These are phyloP conservation scores for Escovopsis weberi DNA, from an alignment of 2,329 filamentous ascomycete genomes.

Conservation along the genomic window DNA sequence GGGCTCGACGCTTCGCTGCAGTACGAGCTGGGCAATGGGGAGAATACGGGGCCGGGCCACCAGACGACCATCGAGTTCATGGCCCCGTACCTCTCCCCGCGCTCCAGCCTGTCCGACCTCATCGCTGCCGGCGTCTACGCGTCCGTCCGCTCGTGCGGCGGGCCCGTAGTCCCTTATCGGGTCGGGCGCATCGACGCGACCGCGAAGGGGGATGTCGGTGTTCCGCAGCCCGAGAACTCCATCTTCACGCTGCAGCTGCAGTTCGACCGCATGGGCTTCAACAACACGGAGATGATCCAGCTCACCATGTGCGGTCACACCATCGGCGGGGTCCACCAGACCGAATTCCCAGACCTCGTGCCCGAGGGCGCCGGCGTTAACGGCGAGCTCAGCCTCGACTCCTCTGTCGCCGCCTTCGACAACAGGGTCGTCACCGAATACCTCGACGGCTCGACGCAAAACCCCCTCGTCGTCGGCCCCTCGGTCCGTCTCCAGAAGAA, in stretches of 20 bases:
- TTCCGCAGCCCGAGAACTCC: constrained; percentile 44
- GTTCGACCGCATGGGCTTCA: constrained; percentile 45
- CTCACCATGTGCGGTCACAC: constrained; percentile 47
- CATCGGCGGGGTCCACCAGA: constrained; percentile 42
- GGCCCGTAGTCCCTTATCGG: constrained; percentile 37
- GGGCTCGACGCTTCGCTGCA: constrained; percentile 46
- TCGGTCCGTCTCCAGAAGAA: constrained; percentile 29
- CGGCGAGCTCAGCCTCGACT: constrained; percentile 32
- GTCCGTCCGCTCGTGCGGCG: constrained; percentile 43
- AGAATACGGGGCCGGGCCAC: constrained; percentile 43
- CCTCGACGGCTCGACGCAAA: constrained; percentile 34
- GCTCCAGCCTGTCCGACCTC: constrained; percentile 40
- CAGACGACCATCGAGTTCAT: constrained; percentile 37
- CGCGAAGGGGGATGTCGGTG: constrained; percentile 28
- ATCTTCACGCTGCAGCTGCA: constrained; percentile 36
- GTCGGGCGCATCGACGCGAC: constrained; percentile 41
- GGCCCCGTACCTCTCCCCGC: constrained; percentile 35
- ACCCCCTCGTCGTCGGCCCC: constrained; percentile 40
- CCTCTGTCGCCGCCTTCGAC: constrained; percentile 35
- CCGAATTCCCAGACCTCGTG: constrained; percentile 39
- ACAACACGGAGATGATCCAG: constrained; percentile 41
- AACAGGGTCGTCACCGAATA: constrained; percentile 44
- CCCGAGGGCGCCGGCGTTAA: constrained; percentile 26
- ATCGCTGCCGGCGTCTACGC: constrained; percentile 44
- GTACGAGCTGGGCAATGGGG: constrained; percentile 39